These are phyloP conservation scores for Salvia rosmarinus DNA, from an alignment of 257 asterid genomes.

Conservation along the genomic window DNA sequence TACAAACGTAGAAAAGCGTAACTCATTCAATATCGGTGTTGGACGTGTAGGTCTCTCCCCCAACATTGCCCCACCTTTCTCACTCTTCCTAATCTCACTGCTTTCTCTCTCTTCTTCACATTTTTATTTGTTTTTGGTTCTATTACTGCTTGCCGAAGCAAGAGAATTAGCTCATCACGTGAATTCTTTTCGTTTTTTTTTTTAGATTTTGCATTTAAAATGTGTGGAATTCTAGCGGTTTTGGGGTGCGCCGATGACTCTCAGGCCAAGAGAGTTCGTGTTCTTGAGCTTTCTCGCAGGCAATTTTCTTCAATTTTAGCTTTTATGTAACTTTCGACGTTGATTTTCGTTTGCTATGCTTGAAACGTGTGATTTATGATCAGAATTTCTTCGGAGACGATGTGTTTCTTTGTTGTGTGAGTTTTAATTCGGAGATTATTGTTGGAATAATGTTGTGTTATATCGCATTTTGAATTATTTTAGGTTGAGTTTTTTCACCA, in stretches of 20 bases:
- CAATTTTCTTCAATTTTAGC: constrained; percentile 27
- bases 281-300: constrained; percentile 99
- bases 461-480: neutral
- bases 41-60: constrained; percentile 39
- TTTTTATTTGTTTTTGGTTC: neutral
- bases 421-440: neutral
- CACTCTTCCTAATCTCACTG: constrained; percentile 8
- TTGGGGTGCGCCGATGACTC: constrained; percentile 88
- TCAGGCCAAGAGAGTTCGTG: constrained; percentile 93
- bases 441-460: neutral
- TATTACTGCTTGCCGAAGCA: neutral
- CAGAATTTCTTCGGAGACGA: neutral
- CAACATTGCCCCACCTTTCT: constrained; percentile 35
- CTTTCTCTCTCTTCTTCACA: constrained; percentile 11
- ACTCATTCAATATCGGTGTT: neutral
- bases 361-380: neutral
- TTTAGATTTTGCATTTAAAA: constrained; percentile 6
- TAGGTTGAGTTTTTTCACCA: neutral
- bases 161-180: neutral
- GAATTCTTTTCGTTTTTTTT: neutral
- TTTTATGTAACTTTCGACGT: neutral
- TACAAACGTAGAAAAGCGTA: neutral
- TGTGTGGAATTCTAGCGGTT: constrained; percentile 97
- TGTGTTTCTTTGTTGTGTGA: neutral
- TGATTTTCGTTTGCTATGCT: neutral